Evolutionary conservation across 176 grass and related monocot genomes (phyloP), one percentile per base, ranked within the genome.

Genomic region (Aegilops longissima): DNA sequence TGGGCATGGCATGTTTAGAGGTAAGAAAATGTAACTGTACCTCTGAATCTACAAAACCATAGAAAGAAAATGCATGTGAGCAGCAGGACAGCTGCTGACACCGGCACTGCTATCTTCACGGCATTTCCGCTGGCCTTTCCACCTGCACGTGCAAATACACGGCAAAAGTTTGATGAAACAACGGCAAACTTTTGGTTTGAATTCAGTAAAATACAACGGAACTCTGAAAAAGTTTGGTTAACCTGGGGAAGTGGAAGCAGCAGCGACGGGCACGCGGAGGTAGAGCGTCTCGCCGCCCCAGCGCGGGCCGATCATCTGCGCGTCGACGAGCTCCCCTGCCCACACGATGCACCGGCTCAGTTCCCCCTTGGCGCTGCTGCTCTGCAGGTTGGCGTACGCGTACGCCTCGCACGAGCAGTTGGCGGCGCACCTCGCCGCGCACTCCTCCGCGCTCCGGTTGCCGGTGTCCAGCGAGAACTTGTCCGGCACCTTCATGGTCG

Each of bases 401-500:
- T 92, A 97, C 74, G 92, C 94, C 79, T 75, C 61, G 51, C 94
- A 97, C 10, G 88, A 87, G 82, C 92, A 97, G 71, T 89, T 68
- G 65, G 47, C 34, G 44, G n/a, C 29, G 83, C 90, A 97, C 79
- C 69, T 73, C 25, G 82, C 94, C 12, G 85, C 81, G 77, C 86
- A 91, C 80, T 66, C 69, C 18, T 83, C 80, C 4, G 83, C 79
- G 61, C 25, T 90, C 66, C 38, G 25, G 74, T 83, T 84, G 44
- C 7, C 75, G 34, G 42, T 8, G 14, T 68, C 5, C 18, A 47
- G 18, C 66, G 34, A 6, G 80, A 90, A 87, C 75, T 12, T 87
- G 80, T 90, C 89, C 10, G 85, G 89, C 75, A 80, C 58, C 67
- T 92, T 97, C 82, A 94, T 85, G 54, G 14, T 24, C 44, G 27